Evolutionary conservation across 2,329 filamentous ascomycete genomes (phyloP), one percentile per base, ranked within the genome.

Genomic region (Diplodia intermedia): DNA sequence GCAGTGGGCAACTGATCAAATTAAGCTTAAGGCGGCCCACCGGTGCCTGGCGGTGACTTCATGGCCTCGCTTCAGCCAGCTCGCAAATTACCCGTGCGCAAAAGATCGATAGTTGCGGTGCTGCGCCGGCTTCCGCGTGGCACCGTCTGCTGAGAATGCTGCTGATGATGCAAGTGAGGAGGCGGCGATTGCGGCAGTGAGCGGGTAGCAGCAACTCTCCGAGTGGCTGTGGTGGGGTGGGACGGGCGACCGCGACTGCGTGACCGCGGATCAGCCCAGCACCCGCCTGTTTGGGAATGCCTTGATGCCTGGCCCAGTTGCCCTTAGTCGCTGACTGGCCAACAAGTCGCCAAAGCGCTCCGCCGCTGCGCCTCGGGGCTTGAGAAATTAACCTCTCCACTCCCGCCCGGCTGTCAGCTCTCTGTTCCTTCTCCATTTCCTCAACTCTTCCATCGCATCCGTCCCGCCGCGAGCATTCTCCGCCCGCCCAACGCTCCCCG

Each of bases 21-120:
- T 52, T 67, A 67, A 67, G 65, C 65, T 67, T 67, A 67, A 67
- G 54, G 65, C 54, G 47, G 43, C 54, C 65, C 65, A 56, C 57
- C 18, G 6, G 57, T 61, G 57, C 57, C 57, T 61, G 60, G 43
- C 40, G 54, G 54, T 57, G 54, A 67, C 55, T 38, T 63, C 60
- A 63, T 63, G 40, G 40, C 20, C 61, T 33, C 18, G 49, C 60
- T 26, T 33, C 60, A 43, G 6, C 26, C 33, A 33, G 6, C 43
- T 18, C 29, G 53, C 2, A 14, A 14, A 26, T 4, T 9, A n/a
- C 18, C 43, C 43, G 43, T 47, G 43, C 43, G 43, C 43, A n/a
- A n/a, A 47, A n/a, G 40, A 20, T 47, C 18, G 43, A 47, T 47
- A 47, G 20, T 47, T 43, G 55, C 38, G 38, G 15, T 23, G 55